phyloP scores from a whole-genome alignment of 192 early-diverging fungal species.

The Radiomyces spectabilis region DNA sequence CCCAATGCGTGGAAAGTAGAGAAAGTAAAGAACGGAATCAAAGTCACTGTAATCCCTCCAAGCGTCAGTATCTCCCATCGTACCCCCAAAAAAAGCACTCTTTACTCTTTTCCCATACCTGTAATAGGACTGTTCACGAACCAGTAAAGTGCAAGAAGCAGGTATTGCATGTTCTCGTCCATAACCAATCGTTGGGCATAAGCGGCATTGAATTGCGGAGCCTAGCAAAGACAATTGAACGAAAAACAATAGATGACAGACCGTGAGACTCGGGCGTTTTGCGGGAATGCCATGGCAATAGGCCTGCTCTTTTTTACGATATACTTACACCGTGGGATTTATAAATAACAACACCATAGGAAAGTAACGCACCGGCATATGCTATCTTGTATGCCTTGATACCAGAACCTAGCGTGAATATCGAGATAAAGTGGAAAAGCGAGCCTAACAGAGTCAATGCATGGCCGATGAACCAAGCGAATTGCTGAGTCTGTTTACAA shows the following conservation, averaged over 20 bases:
- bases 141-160: slow-evolving; percentile 66
- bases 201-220: slow-evolving; percentile 46
- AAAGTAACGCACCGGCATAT: slow-evolving; percentile 57
- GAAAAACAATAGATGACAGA: no score
- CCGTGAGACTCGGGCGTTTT: no score
- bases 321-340: slow-evolving; percentile 67
- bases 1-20: slow-evolving; percentile 69
- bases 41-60: slow-evolving; percentile 51
- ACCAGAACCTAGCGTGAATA: slow-evolving; percentile 33
- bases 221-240: slow-evolving; percentile 28
- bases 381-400: slow-evolving; percentile 47
- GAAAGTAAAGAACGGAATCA: slow-evolving; percentile 62
- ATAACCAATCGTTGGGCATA: slow-evolving; percentile 54
- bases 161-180: slow-evolving; percentile 76
- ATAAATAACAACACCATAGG: slow-evolving; percentile 72
- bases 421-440: slow-evolving; percentile 29
- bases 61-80: neutral
- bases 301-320: neutral
- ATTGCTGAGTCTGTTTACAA: slow-evolving; percentile 42
- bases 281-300: no score
- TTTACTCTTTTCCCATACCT: slow-evolving; percentile 47
- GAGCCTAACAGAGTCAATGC: slow-evolving; percentile 32
- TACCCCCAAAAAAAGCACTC: neutral
- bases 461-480: slow-evolving; percentile 47
- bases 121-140: slow-evolving; percentile 56